Base-by-base conservation (phyloP, 2,329 filamentous ascomycete species). In the Trichophyton benhamiae region DNA sequence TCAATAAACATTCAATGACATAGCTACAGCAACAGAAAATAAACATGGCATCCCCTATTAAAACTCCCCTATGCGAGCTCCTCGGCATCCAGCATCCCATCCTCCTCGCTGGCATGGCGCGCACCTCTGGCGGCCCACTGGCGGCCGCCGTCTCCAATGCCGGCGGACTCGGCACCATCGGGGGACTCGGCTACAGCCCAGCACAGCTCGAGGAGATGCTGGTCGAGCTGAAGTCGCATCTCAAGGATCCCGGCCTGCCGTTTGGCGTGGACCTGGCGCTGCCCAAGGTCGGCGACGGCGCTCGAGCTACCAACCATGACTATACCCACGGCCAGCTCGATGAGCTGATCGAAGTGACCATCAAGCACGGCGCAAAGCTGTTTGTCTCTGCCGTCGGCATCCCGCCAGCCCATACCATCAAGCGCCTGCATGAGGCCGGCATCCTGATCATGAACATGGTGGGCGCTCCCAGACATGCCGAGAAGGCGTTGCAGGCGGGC, bases 401-500 rank as follows among this genome's bases (percentile, higher is more conserved):
- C 22, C 92, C 92, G 15, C 89, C 91, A 0, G 77, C 78, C 53
- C 74, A 78, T 62, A 83, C 91, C 3, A 87, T 96, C 62, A 84
- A 89, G 67, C 78, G 84, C 53, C 79, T 97, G 52, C 92, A 97
- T 70, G 80, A 81, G 7, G 87, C 87, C 0, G 88, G 88, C 0
- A 88, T 97, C 46, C 72, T 95, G 63, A 81, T 96, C 41, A 96
- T 96, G 91, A 96, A 96, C 74, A 96, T 96, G 91, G 91, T 96
- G 20, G 92, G 92, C 0, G 88, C 91, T 68, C 91, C 92, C 1
- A 90, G 87, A 72, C 92, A 97, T 73, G 91, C 91, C 0, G 83
- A 87, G 72, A 96, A 96, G 77, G 91, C 91, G 1, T 78, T 97
- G 3, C 84, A 90, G 58, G 83, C 87, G 0, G 92, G 92, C 49